These are phyloP conservation scores for Leishmania guyanensis DNA, from an alignment of 208 protist genomes.

Conservation along the genomic window DNA sequence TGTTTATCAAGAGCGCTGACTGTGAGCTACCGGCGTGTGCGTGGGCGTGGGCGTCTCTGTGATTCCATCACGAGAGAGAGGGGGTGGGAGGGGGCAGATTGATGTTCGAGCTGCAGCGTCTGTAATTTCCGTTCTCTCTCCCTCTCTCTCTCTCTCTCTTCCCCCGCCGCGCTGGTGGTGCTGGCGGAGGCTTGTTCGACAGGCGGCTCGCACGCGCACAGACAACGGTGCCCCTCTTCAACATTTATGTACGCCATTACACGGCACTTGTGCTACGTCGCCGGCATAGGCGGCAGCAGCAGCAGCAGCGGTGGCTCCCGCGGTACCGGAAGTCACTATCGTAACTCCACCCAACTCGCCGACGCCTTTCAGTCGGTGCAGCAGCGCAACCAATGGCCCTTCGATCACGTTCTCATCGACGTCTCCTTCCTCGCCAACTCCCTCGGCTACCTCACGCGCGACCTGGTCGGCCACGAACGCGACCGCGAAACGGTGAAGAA, in stretches of 20 bases:
- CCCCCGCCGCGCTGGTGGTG: background rate
- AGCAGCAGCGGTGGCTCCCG: background rate
- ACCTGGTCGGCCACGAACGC: slow-evolving; percentile 65
- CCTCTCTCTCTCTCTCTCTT: background rate
- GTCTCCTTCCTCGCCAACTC: slow-evolving; percentile 42
- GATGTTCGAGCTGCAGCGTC: background rate
- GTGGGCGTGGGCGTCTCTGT: no score
- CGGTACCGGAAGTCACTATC: slow-evolving; percentile 28
- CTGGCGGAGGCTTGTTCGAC: no score
- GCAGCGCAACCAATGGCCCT: slow-evolving; percentile 37
- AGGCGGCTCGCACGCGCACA: background rate
- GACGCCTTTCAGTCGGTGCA: slow-evolving; percentile 60
- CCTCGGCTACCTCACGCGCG: slow-evolving; percentile 56
- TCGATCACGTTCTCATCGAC: slow-evolving; percentile 79
- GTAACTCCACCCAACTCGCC: slow-evolving; percentile 38
- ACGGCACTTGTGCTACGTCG: slow-evolving; percentile 27
- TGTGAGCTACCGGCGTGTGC: no score
- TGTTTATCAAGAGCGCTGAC: no score
- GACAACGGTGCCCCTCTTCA: background rate
- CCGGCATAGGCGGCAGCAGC: slow-evolving; percentile 1
- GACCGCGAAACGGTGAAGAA: slow-evolving; percentile 67
- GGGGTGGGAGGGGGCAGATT: no score
- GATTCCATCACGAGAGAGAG: no score
- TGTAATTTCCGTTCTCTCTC: background rate
- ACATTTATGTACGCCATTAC: slow-evolving; percentile 7